Conservation (phyloP, 1,284 basidiomycete genomes). For the Ustilago cynodontis region DNA sequence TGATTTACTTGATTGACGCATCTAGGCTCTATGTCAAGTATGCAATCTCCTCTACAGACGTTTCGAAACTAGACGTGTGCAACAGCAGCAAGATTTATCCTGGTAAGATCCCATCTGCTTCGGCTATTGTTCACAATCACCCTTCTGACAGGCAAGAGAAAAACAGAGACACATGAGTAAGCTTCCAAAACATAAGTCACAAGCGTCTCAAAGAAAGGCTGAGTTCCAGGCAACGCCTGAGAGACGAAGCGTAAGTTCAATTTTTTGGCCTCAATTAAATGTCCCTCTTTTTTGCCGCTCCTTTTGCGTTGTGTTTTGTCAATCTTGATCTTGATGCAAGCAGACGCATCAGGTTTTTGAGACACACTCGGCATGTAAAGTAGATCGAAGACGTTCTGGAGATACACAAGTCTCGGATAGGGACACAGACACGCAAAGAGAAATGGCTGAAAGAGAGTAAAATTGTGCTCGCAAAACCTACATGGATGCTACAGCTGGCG, state of each 20-base stretch:
- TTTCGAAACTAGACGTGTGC: conserved; percentile 1
- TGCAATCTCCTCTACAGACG: conserved; percentile 3
- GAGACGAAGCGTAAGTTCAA: conserved; percentile 9
- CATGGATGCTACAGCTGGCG: conserved; percentile 12
- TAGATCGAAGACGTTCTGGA: background rate
- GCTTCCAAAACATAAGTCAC: background rate
- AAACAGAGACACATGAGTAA: background rate
- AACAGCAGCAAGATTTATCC: conserved; percentile 11
- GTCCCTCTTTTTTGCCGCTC: background rate
- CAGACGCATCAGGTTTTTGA: too few relatives aligned
- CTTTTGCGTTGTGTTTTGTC: background rate
- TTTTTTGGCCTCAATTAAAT: conserved; percentile 1
- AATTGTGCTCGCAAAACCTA: background rate
- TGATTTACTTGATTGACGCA: conserved; percentile 32
- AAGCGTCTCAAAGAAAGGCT: conserved; percentile 4
- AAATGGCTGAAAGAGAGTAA: background rate
- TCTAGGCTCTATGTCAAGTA: conserved; percentile 41
- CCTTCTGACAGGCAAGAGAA: background rate
- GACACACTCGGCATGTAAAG: background rate
- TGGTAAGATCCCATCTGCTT: conserved; percentile 16
- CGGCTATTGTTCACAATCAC: background rate
- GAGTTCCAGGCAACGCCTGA: conserved; percentile 7
- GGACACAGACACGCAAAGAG: background rate
- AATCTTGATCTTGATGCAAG: too few relatives aligned
- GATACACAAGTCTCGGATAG: too few relatives aligned